Base-by-base conservation (phyloP, 2,329 filamentous ascomycete genomes). In the Trichoderma pleuroti region DNA sequence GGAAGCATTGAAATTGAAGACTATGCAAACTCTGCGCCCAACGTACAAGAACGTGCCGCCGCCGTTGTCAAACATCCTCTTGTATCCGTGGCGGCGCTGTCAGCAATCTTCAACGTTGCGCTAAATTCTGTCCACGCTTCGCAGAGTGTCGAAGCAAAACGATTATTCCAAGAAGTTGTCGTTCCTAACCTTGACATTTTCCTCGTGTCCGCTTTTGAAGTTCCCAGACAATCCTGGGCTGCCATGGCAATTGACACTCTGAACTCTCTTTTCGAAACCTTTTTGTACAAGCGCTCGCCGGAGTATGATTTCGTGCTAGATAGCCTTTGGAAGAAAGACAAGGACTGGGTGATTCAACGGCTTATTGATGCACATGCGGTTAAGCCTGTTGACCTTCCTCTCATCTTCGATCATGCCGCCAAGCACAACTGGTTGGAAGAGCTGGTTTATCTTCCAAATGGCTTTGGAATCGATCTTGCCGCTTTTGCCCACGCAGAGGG, bases 321-420 rank as follows among this genome's bases (percentile, higher is more conserved):
- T 77, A 94, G 93, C 71, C 83, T 97, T 7, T 98, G 95, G 94
- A 91, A 92, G 75, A 94, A 96, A 78, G 93, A 98, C 78, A 92
- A 91, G 74, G 87, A 91, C 24, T 98, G 94, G 92, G 92, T 98
- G 18, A 91, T 91, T 11, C 88, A 91, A 73, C 90, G 92, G 71
- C 88, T 99, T 39, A 89, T 95, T 79, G 91, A 91, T 52, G 91
- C 97, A 63, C 93, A 97, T 77, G 93, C 93, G 9, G 83, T 92
- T 62, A 91, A 93, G 77, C 92, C 83, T n/a, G 78, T 80, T 5
- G 83, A 84, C 71, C 76, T 84, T 24, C 81, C 81, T 1, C 75
- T 83, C 9, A 79, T 84, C 28, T 83, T 83, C 30, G 82, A 84
- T 68, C 93, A 97, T 76, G 93, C 93, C 3, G 84, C 92, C 42